Evolutionary conservation across 805 yeast species (phyloP).

Genomic region (Candida loeiensis): DNA sequence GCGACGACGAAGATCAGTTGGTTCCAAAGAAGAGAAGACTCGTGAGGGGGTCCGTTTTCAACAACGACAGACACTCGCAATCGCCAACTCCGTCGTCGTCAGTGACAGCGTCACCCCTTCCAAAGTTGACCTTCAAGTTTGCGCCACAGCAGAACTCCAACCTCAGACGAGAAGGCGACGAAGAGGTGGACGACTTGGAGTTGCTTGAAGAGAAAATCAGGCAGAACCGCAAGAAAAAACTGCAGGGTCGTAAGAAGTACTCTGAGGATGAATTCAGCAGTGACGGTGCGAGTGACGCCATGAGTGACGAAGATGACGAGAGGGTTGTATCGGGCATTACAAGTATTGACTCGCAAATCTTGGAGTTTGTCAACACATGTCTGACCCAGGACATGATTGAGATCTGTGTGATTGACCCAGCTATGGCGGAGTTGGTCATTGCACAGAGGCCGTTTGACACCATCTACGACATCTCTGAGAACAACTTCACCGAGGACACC

Average conservation of each 20-base stretch:
- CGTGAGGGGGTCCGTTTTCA: constrained; percentile 29
- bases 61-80: background rate
- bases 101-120: background rate
- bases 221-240: constrained; percentile 23
- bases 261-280: constrained; percentile 41
- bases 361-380: constrained; percentile 77
- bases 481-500: constrained; percentile 42
- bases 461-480: constrained; percentile 56
- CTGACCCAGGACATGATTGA: constrained; percentile 74
- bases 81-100: background rate
- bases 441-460: constrained; percentile 64
- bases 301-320: constrained; percentile 45
- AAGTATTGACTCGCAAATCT: constrained; percentile 59
- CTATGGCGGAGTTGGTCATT: constrained; percentile 61
- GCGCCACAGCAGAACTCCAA: constrained; percentile 6
- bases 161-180: constrained; percentile 19
- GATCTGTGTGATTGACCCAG: constrained; percentile 66
- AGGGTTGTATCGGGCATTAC: constrained; percentile 35
- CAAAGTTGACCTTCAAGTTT: constrained; percentile 4
- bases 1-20: constrained; percentile 16
- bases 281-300: constrained; percentile 46
- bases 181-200: constrained; percentile 33
- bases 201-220: constrained; percentile 36
- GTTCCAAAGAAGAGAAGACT: constrained; percentile 31
- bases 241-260: constrained; percentile 11